Evolutionary conservation across 352 stramenopile species (phyloP), one percentile per base, ranked within the genome.

Genomic region (Globisporangium irregulare): DNA sequence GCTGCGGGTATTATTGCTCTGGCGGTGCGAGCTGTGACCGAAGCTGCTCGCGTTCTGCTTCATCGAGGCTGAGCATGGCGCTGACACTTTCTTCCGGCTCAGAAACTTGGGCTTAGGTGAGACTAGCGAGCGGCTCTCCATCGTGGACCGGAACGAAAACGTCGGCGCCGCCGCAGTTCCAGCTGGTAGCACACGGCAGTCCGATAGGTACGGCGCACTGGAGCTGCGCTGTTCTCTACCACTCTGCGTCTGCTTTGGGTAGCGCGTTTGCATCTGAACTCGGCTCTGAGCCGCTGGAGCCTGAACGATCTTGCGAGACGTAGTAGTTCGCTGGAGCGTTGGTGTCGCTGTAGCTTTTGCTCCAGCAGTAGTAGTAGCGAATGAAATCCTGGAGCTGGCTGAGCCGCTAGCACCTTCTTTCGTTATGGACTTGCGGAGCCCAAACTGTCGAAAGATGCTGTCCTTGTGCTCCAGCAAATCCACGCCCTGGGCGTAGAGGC

Each of bases 391-490:
- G 46, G 50, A 34, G 29, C n/a, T 48, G 12, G 12, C 48, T 38
- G 22, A n/a, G 7, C 1, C 3, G 10, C 9, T 32, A 32, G 63
- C 24, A 14, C 12, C 14, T 6, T 62, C 53, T 4, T 10, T 41
- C 3, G 22, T 22, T 22, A 22, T 25, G 20, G 63, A 56, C 36
- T 75, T 78, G 72, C 74, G 62, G 2, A 89, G 68, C 1, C 84
- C 82, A 62, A 90, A 93, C 46, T 86, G 75, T 50, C 75, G 75
- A 50, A 81, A 89, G 2, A 93, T 72, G 6, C 76, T 72, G 60
- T 89, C 72, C 62, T 89, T 90, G 71, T 91, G 78, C 32, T 81
- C 71, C 29, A 79, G 71, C n/a, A 82, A 62, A 50, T 83, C 76
- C 54, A 80, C 76, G 20, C 74, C 84, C 56, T 91, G 81, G 0